Percentiles rank a stretch among this genome's conserved stretches.
Evolutionary conservation across 2,329 filamentous ascomycete species (phyloP).

Genomic region (Colletotrichum gloeosporioides): DNA sequence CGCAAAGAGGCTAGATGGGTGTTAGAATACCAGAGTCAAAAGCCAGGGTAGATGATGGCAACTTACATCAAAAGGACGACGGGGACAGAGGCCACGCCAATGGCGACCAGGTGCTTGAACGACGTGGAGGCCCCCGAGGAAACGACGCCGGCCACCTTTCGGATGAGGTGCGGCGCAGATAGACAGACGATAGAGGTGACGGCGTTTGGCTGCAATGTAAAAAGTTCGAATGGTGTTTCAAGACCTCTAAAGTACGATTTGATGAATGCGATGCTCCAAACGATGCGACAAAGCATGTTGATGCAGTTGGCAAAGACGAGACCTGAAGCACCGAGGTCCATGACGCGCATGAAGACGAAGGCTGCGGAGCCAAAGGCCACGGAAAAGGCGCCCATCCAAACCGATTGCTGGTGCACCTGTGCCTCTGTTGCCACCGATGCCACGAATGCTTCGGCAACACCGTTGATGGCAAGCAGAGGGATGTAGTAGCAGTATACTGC

Average conservation of each 20-base stretch:
- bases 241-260: conserved; percentile 61
- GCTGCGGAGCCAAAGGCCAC: conserved; percentile 76
- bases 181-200: conserved; percentile 48
- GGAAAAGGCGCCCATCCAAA: conserved; percentile 87
- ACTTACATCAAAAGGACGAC: conserved; percentile 68
- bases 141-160: conserved; percentile 23
- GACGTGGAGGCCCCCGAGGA: neutral
- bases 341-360: conserved; percentile 74
- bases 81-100: conserved; percentile 53
- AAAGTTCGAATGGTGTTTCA: conserved; percentile 44
- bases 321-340: conserved; percentile 76
- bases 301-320: conserved; percentile 86
- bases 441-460: conserved; percentile 91
- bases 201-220: conserved; percentile 48
- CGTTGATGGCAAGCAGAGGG: conserved; percentile 89
- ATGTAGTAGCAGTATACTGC: conserved; percentile 91
- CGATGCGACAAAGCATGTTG: conserved; percentile 86
- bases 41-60: neutral
- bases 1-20: conserved; percentile 50
- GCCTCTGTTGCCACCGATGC: conserved; percentile 79
- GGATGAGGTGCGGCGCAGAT: conserved; percentile 47
- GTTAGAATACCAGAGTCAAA: neutral
- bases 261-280: conserved; percentile 82
- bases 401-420: conserved; percentile 78
- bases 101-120: conserved; percentile 48